Conservation (phyloP, 2,329 filamentous ascomycete species). For the Fusarium marasasianum region DNA sequence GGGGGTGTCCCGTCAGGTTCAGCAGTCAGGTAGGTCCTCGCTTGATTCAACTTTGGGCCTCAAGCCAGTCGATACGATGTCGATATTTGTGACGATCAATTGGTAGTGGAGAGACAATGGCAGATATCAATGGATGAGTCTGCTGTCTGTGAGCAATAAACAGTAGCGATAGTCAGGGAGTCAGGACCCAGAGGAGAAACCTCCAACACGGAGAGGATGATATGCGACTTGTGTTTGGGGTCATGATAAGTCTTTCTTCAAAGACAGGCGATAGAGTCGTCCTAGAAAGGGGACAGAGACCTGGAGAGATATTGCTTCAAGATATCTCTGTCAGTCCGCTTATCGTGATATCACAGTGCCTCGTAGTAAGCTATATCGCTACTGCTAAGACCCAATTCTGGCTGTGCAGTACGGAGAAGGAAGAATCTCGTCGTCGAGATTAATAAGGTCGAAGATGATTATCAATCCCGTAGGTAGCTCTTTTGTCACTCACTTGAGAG, state of each 20-base stretch:
- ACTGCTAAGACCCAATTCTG: conserved; percentile 24
- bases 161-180: conserved; percentile 48
- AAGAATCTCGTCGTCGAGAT: conserved; percentile 22
- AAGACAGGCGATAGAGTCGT: conserved; percentile 15
- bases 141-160: not conserved
- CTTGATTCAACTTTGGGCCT: conserved; percentile 26
- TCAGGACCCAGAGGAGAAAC: conserved; percentile 51
- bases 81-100: conserved; percentile 13
- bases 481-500: conserved; percentile 34
- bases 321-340: conserved; percentile 30
- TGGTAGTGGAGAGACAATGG: conserved; percentile 3
- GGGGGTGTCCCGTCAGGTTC: conserved; percentile 14
- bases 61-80: conserved; percentile 13
- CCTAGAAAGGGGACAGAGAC: conserved; percentile 30
- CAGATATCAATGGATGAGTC: conserved; percentile 1
- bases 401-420: conserved; percentile 1
- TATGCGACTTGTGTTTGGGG: conserved; percentile 49
- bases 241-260: conserved; percentile 51
- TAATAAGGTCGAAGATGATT: not conserved
- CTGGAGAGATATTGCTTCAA: conserved; percentile 12
- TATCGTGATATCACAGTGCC: conserved; percentile 15
- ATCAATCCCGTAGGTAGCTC: conserved; percentile 16
- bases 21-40: conserved; percentile 15
- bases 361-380: not conserved
- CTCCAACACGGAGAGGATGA: conserved; percentile 54